Percentiles rank a stretch among this genome's conserved stretches.
Conservation (phyloP, 129 eudicot genomes). For the Pseudognaphalium luteoalbum region DNA sequence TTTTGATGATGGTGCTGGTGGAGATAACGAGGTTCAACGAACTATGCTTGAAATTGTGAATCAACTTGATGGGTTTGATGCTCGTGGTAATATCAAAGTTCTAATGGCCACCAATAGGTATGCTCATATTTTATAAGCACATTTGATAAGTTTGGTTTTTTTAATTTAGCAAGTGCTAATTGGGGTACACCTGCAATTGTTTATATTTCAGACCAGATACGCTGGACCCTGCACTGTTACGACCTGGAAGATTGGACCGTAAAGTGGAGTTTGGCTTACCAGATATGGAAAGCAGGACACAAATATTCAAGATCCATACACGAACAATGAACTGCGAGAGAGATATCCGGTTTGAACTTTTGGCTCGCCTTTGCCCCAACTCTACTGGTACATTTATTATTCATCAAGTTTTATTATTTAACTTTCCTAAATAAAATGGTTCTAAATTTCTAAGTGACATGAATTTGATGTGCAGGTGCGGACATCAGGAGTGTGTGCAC, state of each 20-base stretch:
- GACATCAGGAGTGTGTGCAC: conserved; percentile 96
- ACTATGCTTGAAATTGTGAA: conserved; percentile 99
- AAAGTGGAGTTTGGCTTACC: conserved; percentile 98
- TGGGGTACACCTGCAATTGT: conserved; percentile 10
- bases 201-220: conserved; percentile 75
- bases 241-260: conserved; percentile 93
- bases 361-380: conserved; percentile 98
- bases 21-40: conserved; percentile 95
- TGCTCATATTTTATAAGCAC: background rate
- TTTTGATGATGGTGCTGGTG: conserved; percentile 94
- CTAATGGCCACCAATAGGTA: conserved; percentile 99
- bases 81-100: conserved; percentile 94
- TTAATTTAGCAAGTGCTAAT: conserved; percentile 15
- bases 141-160: background rate
- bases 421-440: background rate
- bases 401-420: background rate
- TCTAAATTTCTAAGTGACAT: background rate
- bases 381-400: conserved; percentile 64
- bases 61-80: conserved; percentile 98
- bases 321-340: conserved; percentile 98
- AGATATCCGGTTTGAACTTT: conserved; percentile 90
- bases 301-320: conserved; percentile 94
- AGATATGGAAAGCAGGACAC: conserved; percentile 90
- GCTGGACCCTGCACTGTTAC: conserved; percentile 86
- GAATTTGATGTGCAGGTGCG: conserved; percentile 56